Conservation (phyloP, 208 protist genomes). For the Wallacemonas sp. region DNA sequence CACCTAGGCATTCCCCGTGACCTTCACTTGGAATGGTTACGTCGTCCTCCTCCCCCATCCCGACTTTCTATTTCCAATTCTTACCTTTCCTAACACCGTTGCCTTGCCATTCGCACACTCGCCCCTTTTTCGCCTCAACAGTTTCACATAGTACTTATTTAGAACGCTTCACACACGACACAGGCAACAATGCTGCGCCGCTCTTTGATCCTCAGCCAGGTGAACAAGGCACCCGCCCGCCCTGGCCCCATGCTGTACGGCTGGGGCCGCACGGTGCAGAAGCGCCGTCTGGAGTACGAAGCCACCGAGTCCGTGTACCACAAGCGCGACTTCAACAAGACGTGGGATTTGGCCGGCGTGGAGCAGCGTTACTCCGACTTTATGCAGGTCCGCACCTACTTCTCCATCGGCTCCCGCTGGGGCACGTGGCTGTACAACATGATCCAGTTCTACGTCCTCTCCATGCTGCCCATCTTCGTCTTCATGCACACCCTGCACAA, state of each 20-base stretch:
- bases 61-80: not conserved
- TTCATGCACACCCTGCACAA: slow-evolving; percentile 87
- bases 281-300: slow-evolving; percentile 92
- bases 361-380: slow-evolving; percentile 91
- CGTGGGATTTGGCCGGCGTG: slow-evolving; percentile 87
- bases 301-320: slow-evolving; percentile 88
- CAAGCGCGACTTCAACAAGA: slow-evolving; percentile 93
- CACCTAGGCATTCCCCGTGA: no score
- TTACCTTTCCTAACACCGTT: not conserved
- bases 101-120: not conserved
- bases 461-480: slow-evolving; percentile 75
- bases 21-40: no score
- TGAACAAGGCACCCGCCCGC: slow-evolving; percentile 83
- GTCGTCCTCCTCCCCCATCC: no score
- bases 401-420: slow-evolving; percentile 86
- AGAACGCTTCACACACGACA: not conserved
- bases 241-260: slow-evolving; percentile 89
- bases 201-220: slow-evolving; percentile 54
- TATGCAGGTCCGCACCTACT: slow-evolving; percentile 90
- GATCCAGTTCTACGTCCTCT: slow-evolving; percentile 86
- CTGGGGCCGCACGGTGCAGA: slow-evolving; percentile 90
- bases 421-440: slow-evolving; percentile 91
- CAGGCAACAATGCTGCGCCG: slow-evolving; percentile 69
- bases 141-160: slow-evolving; percentile 10
- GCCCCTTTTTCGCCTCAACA: not conserved